Conservation (phyloP, 495 filamentous ascomycete species). For the Aspergillus indologenus region DNA sequence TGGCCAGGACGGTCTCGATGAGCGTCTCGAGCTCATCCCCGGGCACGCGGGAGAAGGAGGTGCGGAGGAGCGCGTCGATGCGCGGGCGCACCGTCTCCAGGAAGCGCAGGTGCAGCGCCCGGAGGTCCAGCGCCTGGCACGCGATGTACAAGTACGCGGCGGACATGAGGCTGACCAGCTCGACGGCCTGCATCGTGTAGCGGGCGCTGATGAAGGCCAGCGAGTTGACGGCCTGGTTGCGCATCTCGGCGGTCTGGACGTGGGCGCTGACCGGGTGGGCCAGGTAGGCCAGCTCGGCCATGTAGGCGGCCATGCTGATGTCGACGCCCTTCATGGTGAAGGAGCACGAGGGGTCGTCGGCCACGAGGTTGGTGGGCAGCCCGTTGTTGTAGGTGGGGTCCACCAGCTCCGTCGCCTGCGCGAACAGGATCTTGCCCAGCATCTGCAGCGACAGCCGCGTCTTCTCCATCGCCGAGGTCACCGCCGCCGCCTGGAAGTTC, state of each 20-base stretch:
- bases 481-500: conserved; percentile 60
- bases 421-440: conserved; percentile 57
- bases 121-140: conserved; percentile 48
- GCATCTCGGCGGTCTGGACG: conserved; percentile 57
- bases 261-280: conserved; percentile 53
- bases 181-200: conserved; percentile 53
- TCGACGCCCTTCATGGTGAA: conserved; percentile 63
- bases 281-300: conserved; percentile 54
- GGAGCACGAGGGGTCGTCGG: conserved; percentile 54
- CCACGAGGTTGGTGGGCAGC: conserved; percentile 56
- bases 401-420: conserved; percentile 58
- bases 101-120: conserved; percentile 32
- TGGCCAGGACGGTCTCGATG: neutral
- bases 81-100: conserved; percentile 7
- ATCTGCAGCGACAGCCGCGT: conserved; percentile 52
- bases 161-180: conserved; percentile 52
- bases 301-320: conserved; percentile 61
- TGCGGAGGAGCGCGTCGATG: conserved; percentile 4
- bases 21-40: conserved; percentile 7
- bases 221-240: conserved; percentile 58
- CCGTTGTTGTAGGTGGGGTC: conserved; percentile 55
- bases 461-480: conserved; percentile 69
- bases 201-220: conserved; percentile 56
- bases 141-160: conserved; percentile 49
- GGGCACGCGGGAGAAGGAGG: conserved; percentile 6